Conservation (phyloP, 1,139 yeast species). For the Kazachstania sp. region DNA sequence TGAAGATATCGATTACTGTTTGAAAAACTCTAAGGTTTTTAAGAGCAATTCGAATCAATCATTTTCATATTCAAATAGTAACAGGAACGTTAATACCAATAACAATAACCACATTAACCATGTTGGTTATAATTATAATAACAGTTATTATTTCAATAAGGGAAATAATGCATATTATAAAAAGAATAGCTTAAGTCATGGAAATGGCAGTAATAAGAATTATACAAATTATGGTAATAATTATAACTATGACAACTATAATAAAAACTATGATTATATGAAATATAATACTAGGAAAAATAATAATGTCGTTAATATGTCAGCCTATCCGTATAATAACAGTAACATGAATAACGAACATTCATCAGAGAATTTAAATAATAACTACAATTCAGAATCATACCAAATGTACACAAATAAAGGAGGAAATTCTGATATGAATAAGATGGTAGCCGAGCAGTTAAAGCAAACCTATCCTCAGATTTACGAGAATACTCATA, state of each 20-base stretch:
- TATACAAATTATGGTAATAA: neutral
- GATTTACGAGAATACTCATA: conserved; percentile 13
- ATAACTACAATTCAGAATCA: neutral
- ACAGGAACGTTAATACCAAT: neutral
- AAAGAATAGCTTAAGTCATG: conserved; percentile 3
- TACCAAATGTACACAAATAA: neutral
- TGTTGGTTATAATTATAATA: conserved; percentile 1
- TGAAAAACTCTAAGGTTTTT: conserved; percentile 21
- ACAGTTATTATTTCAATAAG: conserved; percentile 2
- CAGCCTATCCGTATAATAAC: neutral
- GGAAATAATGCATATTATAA: conserved; percentile 5
- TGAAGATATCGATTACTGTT: conserved; percentile 30
- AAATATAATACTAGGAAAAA: conserved; percentile 3
- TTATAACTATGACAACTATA: neutral
- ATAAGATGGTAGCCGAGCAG: conserved; percentile 13
- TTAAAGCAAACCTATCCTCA: conserved; percentile 24
- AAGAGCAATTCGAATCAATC: neutral
- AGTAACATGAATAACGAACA: neutral
- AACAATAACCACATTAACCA: neutral
- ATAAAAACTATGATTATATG: conserved; percentile 4
- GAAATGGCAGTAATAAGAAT: conserved; percentile 4
- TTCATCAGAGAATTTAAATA: neutral
- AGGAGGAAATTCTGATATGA: neutral
- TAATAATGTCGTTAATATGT: neutral
- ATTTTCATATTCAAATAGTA: conserved; percentile 4